A percentile compares a stretch with the other conserved stretches of the same genome.
Conservation (phyloP, 148 eudicot genomes). For the Oxyria digyna region DNA sequence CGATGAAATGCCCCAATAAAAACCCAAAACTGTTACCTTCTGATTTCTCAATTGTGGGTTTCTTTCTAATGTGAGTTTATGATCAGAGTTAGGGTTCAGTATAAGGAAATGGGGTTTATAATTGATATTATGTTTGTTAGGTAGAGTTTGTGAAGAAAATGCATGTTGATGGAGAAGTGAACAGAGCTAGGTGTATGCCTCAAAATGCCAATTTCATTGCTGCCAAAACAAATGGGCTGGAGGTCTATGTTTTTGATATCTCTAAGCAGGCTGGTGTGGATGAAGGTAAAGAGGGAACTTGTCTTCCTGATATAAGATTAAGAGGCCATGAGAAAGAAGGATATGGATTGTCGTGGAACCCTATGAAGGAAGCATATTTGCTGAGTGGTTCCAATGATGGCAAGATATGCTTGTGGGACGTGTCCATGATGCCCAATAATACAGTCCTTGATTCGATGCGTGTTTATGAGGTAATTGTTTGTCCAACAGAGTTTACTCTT, state of each 20-base stretch:
- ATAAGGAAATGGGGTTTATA: too few relatives aligned
- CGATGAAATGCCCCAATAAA: not conserved
- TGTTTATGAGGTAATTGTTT: slow-evolving; percentile 44
- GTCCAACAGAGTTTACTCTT: not conserved
- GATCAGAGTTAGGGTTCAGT: too few relatives aligned
- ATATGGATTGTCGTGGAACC: slow-evolving; percentile 92
- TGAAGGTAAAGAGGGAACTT: slow-evolving; percentile 23
- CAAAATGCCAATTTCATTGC: slow-evolving; percentile 68
- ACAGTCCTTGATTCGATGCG: slow-evolving; percentile 53
- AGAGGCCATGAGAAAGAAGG: slow-evolving; percentile 97
- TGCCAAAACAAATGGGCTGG: slow-evolving; percentile 70
- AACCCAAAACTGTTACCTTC: not conserved
- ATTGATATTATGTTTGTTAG: slow-evolving; percentile 17
- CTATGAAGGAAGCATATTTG: slow-evolving; percentile 63
- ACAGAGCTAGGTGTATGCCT: slow-evolving; percentile 70
- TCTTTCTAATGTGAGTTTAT: too few relatives aligned
- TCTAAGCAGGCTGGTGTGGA: slow-evolving; percentile 29
- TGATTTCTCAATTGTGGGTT: too few relatives aligned
- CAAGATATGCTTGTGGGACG: slow-evolving; percentile 90
- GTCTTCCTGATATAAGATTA: slow-evolving; percentile 56
- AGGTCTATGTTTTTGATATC: slow-evolving; percentile 69
- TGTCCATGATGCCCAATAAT: slow-evolving; percentile 46
- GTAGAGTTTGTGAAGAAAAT: slow-evolving; percentile 68
- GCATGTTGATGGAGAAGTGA: slow-evolving; percentile 86
- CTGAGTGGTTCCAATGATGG: slow-evolving; percentile 89